Conservation (phyloP, 768 basidiomycete species). For the Heimioporus sp. region DNA sequence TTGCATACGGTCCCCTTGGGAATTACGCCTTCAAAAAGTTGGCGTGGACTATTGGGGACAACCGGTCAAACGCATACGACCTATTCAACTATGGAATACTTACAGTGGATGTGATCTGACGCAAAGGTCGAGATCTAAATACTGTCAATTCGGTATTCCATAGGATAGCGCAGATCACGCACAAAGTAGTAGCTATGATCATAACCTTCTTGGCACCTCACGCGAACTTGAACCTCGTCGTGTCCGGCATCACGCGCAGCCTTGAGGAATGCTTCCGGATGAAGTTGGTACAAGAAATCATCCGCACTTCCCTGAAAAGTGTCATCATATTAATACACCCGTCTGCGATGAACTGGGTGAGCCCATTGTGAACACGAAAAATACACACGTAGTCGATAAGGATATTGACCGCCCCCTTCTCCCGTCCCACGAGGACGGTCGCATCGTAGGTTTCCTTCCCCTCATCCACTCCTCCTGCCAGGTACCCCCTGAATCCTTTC, state of each 20-base stretch:
- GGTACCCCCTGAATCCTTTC: conserved; percentile 88
- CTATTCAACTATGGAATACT: conserved; percentile 27
- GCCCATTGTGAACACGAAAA: not conserved
- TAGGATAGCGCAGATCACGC: conserved; percentile 14
- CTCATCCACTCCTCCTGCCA: conserved; percentile 73
- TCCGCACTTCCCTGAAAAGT: conserved; percentile 67
- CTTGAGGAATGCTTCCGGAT: conserved; percentile 84
- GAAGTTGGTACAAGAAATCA: conserved; percentile 82
- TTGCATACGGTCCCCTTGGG: not conserved
- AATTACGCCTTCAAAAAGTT: conserved; percentile 74
- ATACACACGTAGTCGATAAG: conserved; percentile 81
- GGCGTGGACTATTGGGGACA: conserved; percentile 65
- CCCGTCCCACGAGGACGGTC: conserved; percentile 69
- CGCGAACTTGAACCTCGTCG: conserved; percentile 71
- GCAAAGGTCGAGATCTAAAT: conserved; percentile 85
- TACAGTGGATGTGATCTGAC: conserved; percentile 86
- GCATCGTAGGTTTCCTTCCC: conserved; percentile 78
- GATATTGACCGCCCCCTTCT: conserved; percentile 67
- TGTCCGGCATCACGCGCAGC: conserved; percentile 74
- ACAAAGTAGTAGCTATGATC: conserved; percentile 92
- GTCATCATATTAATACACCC: conserved; percentile 1
- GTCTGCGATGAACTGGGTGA: not conserved
- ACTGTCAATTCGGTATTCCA: not conserved
- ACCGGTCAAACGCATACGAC: conserved; percentile 8
- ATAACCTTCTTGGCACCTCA: conserved; percentile 79